Evolutionary conservation across 331 rosid genomes (phyloP).

Genomic region (Rosa hybrid): DNA sequence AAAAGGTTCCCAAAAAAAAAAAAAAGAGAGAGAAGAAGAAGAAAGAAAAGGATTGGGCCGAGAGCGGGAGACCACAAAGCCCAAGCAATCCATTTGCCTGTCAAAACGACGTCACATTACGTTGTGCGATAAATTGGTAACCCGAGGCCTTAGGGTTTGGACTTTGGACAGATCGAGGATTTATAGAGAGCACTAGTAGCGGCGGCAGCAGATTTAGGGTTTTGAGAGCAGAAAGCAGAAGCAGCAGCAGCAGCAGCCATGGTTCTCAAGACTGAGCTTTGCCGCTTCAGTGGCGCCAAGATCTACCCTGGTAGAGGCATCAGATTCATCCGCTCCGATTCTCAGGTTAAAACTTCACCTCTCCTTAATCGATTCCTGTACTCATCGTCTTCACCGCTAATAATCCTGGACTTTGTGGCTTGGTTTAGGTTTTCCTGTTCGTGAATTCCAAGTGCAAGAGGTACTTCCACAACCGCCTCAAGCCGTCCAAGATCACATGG

Average conservation of each 20-base stretch:
- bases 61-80: neutral
- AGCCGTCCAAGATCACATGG: constrained; percentile 68
- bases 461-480: constrained; percentile 61
- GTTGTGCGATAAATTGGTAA: neutral
- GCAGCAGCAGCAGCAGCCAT: neutral
- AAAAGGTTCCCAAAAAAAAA: no score
- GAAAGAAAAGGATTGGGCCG: no score
- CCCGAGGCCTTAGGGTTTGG: neutral
- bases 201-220: neutral
- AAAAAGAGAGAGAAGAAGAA: no score
- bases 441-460: constrained; percentile 64
- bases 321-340: constrained; percentile 58
- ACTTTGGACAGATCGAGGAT: neutral
- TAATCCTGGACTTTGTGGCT: neutral
- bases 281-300: constrained; percentile 68
- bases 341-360: constrained; percentile 37
- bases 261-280: constrained; percentile 53
- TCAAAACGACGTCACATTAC: neutral
- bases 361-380: neutral
- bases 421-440: constrained; percentile 51
- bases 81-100: neutral
- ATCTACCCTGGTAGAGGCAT: constrained; percentile 65
- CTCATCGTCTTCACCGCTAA: neutral
- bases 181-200: neutral
- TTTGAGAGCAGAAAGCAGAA: neutral